Evolutionary conservation across 345 rosid species (phyloP).

Genomic region (Euphorbia lathyris): DNA sequence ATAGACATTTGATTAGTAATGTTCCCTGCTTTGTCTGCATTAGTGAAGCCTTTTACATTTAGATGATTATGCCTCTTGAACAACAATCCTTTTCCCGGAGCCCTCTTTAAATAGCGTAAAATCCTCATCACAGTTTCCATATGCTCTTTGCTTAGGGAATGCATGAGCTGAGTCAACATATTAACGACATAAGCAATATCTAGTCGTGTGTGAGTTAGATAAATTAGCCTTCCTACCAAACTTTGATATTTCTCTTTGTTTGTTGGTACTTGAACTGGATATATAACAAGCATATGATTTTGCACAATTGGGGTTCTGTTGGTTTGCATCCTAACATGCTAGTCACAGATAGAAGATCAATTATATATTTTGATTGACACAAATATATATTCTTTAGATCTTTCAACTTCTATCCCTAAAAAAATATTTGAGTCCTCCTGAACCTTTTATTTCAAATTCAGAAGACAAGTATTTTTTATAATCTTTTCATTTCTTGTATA

Average conservation of each 20-base stretch:
- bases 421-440: background rate
- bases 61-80: background rate
- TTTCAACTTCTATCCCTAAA: background rate
- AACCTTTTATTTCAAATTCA: background rate
- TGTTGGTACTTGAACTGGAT: background rate
- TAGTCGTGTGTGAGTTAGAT: background rate
- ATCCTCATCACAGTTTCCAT: background rate
- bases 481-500: background rate
- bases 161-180: background rate
- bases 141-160: background rate
- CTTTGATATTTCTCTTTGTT: background rate
- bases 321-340: background rate
- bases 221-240: background rate
- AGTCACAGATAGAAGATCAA: background rate
- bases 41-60: background rate
- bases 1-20: too few species aligned
- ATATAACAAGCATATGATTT: background rate
- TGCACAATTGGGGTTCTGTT: background rate
- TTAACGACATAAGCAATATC: background rate
- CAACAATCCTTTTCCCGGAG: background rate
- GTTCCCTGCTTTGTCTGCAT: background rate
- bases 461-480: background rate
- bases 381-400: background rate
- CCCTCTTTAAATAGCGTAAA: background rate
- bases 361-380: background rate